Evolutionary conservation across 2,329 filamentous ascomycete genomes (phyloP).

Genomic region (Alternaria sp.): DNA sequence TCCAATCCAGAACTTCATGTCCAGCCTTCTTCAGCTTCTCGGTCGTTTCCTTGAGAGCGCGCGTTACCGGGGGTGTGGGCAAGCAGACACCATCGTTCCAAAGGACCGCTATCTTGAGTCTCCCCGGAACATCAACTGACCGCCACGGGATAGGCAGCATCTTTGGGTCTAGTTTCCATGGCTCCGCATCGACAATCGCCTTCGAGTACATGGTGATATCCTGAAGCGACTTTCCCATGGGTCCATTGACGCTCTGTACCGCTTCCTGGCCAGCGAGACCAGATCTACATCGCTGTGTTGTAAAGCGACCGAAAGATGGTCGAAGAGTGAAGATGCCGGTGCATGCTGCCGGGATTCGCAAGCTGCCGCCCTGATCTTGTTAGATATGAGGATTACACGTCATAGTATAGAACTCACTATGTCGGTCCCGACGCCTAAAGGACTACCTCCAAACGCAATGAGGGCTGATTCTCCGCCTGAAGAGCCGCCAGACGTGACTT

Average conservation of each 20-base stretch:
- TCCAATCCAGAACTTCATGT: conserved; percentile 66
- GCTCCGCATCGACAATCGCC: conserved; percentile 55
- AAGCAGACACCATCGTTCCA: conserved; percentile 60
- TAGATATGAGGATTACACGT: background rate
- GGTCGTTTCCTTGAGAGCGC: conserved; percentile 65
- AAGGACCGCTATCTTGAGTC: conserved; percentile 68
- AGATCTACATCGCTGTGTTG: conserved; percentile 63
- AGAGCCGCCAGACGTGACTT: conserved; percentile 69
- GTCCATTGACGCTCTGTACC: conserved; percentile 70
- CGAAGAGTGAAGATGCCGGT: conserved; percentile 67
- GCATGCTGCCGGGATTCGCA: conserved; percentile 66
- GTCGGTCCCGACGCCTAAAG: conserved; percentile 70
- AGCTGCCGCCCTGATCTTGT: conserved; percentile 56
- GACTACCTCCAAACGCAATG: conserved; percentile 66
- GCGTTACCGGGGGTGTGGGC: conserved; percentile 62
- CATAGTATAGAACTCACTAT: conserved; percentile 54
- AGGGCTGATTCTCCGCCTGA: conserved; percentile 74
- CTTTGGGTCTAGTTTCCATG: conserved; percentile 63
- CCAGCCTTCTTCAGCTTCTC: conserved; percentile 61
- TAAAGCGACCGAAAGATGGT: conserved; percentile 68
- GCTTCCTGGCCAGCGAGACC: conserved; percentile 73
- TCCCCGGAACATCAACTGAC: conserved; percentile 53
- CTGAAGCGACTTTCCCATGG: conserved; percentile 64
- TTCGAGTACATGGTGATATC: conserved; percentile 59
- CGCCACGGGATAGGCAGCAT: conserved; percentile 65